Evolutionary conservation across 176 grass and related monocot species (phyloP), one percentile per base, ranked within the genome.

Genomic region (Tillandsia leiboldiana): DNA sequence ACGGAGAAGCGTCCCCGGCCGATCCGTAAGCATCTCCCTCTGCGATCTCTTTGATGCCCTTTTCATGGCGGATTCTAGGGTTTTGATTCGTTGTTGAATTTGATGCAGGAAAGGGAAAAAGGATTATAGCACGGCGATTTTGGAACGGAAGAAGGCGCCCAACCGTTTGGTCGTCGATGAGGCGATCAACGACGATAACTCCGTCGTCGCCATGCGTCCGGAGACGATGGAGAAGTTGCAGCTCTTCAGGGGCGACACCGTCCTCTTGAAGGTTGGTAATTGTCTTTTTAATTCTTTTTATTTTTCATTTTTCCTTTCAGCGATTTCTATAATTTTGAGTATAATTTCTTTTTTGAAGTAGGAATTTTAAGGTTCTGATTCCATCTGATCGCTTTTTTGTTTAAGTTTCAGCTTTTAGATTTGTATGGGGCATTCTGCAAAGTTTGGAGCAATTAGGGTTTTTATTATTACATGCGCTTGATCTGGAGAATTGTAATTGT

Each of bases 141-240:
- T 95, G 1, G 90, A 87, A 71, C 52, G 87, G 74, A 95, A 95
- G 65, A 87, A 90, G 72, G 83, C 87, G 9, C 78, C 81, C 1
- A 90, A 90, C 69, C 65, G 86, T 1, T 74, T 90, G 61, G 75
- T 90, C 29, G 83, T 95, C 63, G 90, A 94, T 7, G 90, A 94
- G 80, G 90, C 90, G 42, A 72, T 73, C 63, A 81, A 84, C 28
- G 90, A 94, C 14, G 90, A 94, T 22, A 94, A 94, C 65, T 89
- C 90, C 8, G 80, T 86, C 15, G 86, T 89, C 11, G 73, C 78
- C 9, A 78, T 94, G 72, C 87, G 89, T 68, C 86, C 83, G 0
- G 90, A 83, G 58, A 82, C 80, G 15, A 94, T 89, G 83, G 90
- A 94, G 71, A 94, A 63, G 56, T 74, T 89, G 68, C 90, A 89